Conservation (phyloP, 192 early-diverging fungal genomes). For the Phycomyces nitens region DNA sequence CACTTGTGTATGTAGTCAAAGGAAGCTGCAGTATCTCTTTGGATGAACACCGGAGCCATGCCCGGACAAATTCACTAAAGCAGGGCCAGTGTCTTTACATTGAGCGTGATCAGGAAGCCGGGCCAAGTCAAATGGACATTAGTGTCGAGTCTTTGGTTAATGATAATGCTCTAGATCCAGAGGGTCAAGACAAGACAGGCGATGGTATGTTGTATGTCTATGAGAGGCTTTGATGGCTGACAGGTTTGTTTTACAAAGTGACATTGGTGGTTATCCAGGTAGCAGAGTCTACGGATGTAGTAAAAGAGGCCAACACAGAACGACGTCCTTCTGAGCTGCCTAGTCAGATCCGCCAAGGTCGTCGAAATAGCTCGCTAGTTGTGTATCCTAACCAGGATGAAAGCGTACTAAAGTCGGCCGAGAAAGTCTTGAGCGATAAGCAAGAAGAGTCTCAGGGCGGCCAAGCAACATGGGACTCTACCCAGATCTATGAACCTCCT, state of each 20-base stretch:
- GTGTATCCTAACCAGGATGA: constrained; percentile 5
- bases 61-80: constrained; percentile 19
- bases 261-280: constrained; percentile 17
- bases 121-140: constrained; percentile 41
- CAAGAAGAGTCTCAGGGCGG: neutral
- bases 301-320: neutral
- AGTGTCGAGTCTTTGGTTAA: neutral
- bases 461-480: constrained; percentile 35
- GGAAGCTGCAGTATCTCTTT: constrained; percentile 27
- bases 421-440: neutral
- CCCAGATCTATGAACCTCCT: constrained; percentile 52
- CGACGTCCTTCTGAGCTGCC: neutral
- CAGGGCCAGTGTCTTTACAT: constrained; percentile 48
- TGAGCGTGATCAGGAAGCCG: constrained; percentile 50
- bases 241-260: constrained; percentile 1
- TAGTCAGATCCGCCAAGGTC: neutral
- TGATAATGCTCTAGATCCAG: neutral
- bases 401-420: neutral
- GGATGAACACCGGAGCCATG: constrained; percentile 21
- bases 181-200: too few relatives aligned
- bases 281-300: neutral
- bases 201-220: too few relatives aligned
- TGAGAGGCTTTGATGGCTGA: neutral
- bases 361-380: neutral
- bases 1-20: constrained; percentile 56